Percentiles rank a stretch among this genome's conserved stretches.
Conservation (phyloP, 768 basidiomycete species). For the Mycena pura region DNA sequence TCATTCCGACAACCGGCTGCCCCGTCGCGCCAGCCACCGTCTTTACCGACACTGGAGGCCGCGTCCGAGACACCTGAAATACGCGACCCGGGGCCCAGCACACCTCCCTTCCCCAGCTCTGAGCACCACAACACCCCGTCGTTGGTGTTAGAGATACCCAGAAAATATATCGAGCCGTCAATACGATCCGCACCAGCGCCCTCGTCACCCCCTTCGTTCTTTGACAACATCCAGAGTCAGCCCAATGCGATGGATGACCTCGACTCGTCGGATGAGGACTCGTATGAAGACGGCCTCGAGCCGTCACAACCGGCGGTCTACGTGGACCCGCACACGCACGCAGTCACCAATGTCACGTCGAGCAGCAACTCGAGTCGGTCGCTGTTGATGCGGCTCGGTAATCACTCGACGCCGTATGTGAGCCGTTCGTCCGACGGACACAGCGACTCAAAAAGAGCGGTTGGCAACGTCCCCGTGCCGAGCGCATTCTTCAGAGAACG, state of each 20-base stretch:
- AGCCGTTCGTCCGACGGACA: slow-evolving; percentile 46
- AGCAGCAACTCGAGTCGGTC: slow-evolving; percentile 41
- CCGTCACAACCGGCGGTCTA: slow-evolving; percentile 35
- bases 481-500: slow-evolving; percentile 56
- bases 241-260: slow-evolving; percentile 78
- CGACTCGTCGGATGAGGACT: slow-evolving; percentile 61
- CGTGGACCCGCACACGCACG: slow-evolving; percentile 44
- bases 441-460: slow-evolving; percentile 51
- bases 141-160: slow-evolving; percentile 54
- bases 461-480: slow-evolving; percentile 57
- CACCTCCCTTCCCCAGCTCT: slow-evolving; percentile 48
- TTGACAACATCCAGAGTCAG: slow-evolving; percentile 74
- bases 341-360: slow-evolving; percentile 44
- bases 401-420: slow-evolving; percentile 74
- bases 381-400: slow-evolving; percentile 68
- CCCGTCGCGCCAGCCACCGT: background rate
- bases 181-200: slow-evolving; percentile 70
- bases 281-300: slow-evolving; percentile 45
- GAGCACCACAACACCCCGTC: slow-evolving; percentile 39
- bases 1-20: slow-evolving; percentile 30
- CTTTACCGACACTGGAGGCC: slow-evolving; percentile 1
- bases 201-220: slow-evolving; percentile 73
- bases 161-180: slow-evolving; percentile 47
- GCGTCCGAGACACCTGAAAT: slow-evolving; percentile 33
- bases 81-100: slow-evolving; percentile 49